Evolutionary conservation across 345 rosid species (phyloP), one percentile per base, ranked within the genome.

Genomic region (Geranium brycei): DNA sequence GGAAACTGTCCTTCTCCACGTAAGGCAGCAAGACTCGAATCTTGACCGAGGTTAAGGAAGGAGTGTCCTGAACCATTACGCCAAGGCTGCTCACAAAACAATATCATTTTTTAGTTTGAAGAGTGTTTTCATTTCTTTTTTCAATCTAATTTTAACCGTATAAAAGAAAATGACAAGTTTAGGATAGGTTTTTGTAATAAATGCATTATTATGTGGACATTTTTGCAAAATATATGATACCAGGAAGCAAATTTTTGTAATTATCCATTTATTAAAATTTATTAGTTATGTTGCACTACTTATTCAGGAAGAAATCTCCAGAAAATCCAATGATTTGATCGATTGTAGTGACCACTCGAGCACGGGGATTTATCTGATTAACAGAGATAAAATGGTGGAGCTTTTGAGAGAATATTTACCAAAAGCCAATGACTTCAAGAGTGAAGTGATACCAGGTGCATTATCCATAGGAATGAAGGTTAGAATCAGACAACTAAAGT

Each of bases 381-480:
- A 82, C 58, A 75, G 84, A 68, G 77, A 79, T 17, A 75, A 69
- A 59, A 68, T 88, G 88, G 72, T 70, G 56, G 73, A 80, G 78
- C 91, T 87, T 67, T 58, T 91, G 60, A 70, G 72, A 63, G 82
- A 82, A 18, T 51, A 68, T 60, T 82, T 82, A 28, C 88, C 88
- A 0, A 38, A 69, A 1, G 91, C 85, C n/a, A 82, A 80, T 23
- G 83, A 85, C 59, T 73, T 91, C 19, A 88, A 78, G 31, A 69
- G 71, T 3, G 87, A 83, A 69, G 85, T 88, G 19, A 80, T 91
- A 62, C 81, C 72, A 16, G 88, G 87, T 56, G 91, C 86, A 0
- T 69, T 91, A 62, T 80, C 95, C 51, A 58, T 70, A 58, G 91
- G 91, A 71, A 71, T 91, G 82, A 88, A 88, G 95, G 93, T 87